These are phyloP conservation scores for Pleurotus sapidus DNA, from an alignment of 768 basidiomycete species.

Conservation along the genomic window DNA sequence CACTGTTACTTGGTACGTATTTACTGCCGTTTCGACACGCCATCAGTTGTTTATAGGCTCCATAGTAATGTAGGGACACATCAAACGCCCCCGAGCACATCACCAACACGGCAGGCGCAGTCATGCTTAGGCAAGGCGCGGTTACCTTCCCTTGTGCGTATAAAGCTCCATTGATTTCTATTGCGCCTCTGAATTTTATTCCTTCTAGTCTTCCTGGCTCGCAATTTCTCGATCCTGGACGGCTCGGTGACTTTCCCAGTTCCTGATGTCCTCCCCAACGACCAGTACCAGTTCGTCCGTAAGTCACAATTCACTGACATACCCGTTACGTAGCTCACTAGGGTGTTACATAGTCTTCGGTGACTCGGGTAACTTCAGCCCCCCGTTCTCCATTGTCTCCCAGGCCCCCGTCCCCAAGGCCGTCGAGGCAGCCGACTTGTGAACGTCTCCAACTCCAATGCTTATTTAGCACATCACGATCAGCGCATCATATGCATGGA, in stretches of 20 bases:
- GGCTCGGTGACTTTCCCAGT: conserved; percentile 34
- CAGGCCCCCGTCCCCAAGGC: background rate
- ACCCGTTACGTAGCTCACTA: too few relatives aligned
- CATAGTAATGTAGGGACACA: conserved; percentile 29
- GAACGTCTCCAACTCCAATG: too few relatives aligned
- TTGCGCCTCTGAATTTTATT: too few relatives aligned
- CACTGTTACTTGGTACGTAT: conserved; percentile 27
- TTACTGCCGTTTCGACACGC: background rate
- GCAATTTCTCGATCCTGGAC: conserved; percentile 30
- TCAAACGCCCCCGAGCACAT: conserved; percentile 35
- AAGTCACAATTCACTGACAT: too few relatives aligned
- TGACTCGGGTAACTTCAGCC: conserved; percentile 40
- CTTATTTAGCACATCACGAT: too few relatives aligned
- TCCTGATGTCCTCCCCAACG: conserved; percentile 28
- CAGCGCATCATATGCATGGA: too few relatives aligned
- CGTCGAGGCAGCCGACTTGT: background rate
- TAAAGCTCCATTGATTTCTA: too few relatives aligned
- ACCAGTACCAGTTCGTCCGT: conserved; percentile 39
- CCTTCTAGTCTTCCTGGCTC: conserved; percentile 28
- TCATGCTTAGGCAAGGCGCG: conserved; percentile 22
- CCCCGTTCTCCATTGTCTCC: conserved; percentile 9
- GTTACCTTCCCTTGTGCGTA: conserved; percentile 27
- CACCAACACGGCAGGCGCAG: conserved; percentile 29
- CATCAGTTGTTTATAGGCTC: too few relatives aligned
- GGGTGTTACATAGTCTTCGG: conserved; percentile 44